phyloP scores from a whole-genome alignment of 2,329 filamentous ascomycete species.

The Trichoderma harzianum region DNA sequence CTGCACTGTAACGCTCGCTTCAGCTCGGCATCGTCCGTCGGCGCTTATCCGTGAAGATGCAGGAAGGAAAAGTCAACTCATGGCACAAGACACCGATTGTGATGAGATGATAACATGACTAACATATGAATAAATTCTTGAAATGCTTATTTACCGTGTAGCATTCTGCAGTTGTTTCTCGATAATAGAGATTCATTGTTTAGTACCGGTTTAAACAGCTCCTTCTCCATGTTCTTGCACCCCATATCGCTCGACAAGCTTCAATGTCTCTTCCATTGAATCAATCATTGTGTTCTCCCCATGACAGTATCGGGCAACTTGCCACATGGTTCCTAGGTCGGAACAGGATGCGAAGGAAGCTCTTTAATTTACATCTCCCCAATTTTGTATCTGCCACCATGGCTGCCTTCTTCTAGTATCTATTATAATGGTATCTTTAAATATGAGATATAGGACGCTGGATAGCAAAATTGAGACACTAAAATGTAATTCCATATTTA shows the following conservation, averaged over 20 bases:
- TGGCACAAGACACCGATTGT: background rate
- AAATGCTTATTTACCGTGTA: accelerated
- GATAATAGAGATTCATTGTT: background rate
- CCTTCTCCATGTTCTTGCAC: background rate
- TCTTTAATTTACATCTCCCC: too few species aligned
- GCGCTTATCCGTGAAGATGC: background rate
- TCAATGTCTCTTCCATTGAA: too few species aligned
- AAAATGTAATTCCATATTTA: accelerated
- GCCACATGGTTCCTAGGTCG: too few species aligned
- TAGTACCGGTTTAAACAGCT: accelerated
- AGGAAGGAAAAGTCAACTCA: background rate
- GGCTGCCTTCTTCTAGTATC: too few species aligned
- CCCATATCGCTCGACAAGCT: background rate
- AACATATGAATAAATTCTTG: too few species aligned
- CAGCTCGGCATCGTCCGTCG: background rate
- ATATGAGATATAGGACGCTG: too few species aligned
- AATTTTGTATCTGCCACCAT: background rate
- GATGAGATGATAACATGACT: background rate
- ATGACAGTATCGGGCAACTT: background rate
- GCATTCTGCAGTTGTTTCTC: background rate
- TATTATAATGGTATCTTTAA: background rate
- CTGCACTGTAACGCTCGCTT: background rate
- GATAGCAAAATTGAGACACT: background rate
- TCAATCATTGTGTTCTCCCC: too few species aligned
- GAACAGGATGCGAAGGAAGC: too few species aligned